Evolutionary conservation across 2,329 filamentous ascomycete species (phyloP), one percentile per base, ranked within the genome.

Genomic region (Stemphylium vesicarium): DNA sequence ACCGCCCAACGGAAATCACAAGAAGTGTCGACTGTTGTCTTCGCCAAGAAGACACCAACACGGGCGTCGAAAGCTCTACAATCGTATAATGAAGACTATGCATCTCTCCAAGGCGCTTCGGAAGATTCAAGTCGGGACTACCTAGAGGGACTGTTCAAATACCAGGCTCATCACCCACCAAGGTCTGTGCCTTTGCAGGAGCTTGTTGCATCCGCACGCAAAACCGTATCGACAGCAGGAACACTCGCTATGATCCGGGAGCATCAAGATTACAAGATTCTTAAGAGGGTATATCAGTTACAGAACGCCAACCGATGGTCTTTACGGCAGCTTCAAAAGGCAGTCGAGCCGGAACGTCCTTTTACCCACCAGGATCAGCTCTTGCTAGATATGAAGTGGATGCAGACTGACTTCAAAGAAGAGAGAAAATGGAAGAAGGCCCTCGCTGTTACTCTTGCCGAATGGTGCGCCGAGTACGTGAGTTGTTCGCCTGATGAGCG

Each of bases 251-350:
- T 92, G 38, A 86, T 96, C 36, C 86, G 92, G 43, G 93, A 98
- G 66, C 88, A 89, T 53, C 92, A 96, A 74, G 91, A 96, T 47
- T 95, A 91, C 67, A 88, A 91, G 51, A 90, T 96, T 26, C 76
- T 98, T 4, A 88, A 92, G 51, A 84, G 92, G 12, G 92, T 99
- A 2, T 96, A 97, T 71, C 88, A 94, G 58, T 80, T 98, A 22
- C 95, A 99, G 70, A 92, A 94, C 68, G 87, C 89, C 29, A 92
- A 96, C 65, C 89, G 94, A 68, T 98, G 95, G 94, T 95, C 93
- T 4, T 77, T 99, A 41, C 85, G 94, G 47, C 95, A 99, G 70
- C 87, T 93, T 38, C 91, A 96, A 70, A 89, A 92, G 52, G 90
- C 88, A 35, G 83, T 87, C 1, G 95, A 99, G 74, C 93, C 94